Base-by-base conservation (phyloP, 371 early-diverging fungal genomes). In the Apophysomyces ossiformis region DNA sequence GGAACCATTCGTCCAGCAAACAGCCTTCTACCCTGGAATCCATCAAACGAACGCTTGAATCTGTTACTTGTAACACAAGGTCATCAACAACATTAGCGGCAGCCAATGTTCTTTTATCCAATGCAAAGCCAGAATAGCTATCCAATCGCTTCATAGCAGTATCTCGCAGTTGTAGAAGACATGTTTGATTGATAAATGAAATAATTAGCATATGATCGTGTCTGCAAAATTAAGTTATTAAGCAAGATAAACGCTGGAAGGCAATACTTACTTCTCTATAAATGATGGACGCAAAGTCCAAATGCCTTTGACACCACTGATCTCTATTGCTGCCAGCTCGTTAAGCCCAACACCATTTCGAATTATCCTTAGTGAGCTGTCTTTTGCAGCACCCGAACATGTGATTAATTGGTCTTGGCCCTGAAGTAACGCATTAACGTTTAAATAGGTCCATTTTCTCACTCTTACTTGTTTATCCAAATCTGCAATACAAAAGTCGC, bases 341-440 rank as follows among this genome's bases (percentile, higher is more conserved):
- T 90, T 87, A 41, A 97, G 83, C 1, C 96, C 97, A 41, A 97
- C 90, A 18, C 98, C 97, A 69, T 95, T 95, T 37, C 96, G 84
- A 60, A 98, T 89, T 16, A 95, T 86, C 15, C 96, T 79, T 39
- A 97, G 73, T 0, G 91, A 85, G 5, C 95, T 93, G 64, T 90
- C 89, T 63, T 89, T 86, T 56, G 83, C 87, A 2, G 81, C 86
- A 5, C 98, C 97, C 1, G 93, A 92, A 68, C 96, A 96, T 5
- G 96, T 90, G 7, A 97, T 91, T 5, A 97, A 71, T 69, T 94
- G 92, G 5, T 87, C 89, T 60, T 82, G 80, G 6, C 88, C 90
- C 73, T 70, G 58, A 8, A 44, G 35, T 5, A 37, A 26, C 59
- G 58, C 44, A 54, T 44, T 13, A 43, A 35, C 36, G 4, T 60